These are phyloP conservation scores for Filobasidium wieringae DNA, from an alignment of 768 basidiomycete genomes.

Conservation along the genomic window DNA sequence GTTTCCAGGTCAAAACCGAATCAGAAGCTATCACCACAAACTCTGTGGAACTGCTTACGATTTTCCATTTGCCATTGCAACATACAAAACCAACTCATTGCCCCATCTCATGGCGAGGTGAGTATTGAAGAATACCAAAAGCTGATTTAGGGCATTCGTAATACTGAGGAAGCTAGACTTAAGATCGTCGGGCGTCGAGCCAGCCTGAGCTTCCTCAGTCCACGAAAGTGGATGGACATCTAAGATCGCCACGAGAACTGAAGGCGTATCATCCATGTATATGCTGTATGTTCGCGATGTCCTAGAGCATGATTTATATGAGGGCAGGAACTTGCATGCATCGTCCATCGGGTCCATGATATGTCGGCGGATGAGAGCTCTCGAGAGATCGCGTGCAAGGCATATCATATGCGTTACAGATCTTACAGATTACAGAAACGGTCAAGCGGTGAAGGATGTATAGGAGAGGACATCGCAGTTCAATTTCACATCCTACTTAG, in stretches of 20 bases:
- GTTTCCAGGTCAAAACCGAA: background rate
- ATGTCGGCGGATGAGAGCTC: no score
- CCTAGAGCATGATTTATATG: background rate
- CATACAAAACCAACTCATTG: constrained; percentile 85
- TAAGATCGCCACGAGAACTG: constrained; percentile 67
- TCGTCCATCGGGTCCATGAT: no score
- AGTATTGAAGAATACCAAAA: constrained; percentile 82
- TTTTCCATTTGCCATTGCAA: constrained; percentile 44
- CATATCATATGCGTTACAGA: no score
- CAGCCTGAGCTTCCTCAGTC: constrained; percentile 52
- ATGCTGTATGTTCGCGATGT: background rate
- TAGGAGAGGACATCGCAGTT: no score
- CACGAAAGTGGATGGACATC: constrained; percentile 81
- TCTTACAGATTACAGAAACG: no score
- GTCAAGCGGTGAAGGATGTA: no score
- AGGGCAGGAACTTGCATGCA: no score
- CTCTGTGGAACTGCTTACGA: constrained; percentile 18
- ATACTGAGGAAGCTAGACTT: constrained; percentile 47
- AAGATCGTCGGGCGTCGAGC: background rate
- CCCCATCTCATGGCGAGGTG: constrained; percentile 84
- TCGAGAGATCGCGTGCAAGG: no score
- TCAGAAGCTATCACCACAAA: background rate
- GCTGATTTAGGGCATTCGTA: constrained; percentile 62
- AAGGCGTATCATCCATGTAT: constrained; percentile 20
- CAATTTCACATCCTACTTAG: no score